Base-by-base conservation (phyloP, 495 filamentous ascomycete species). In the Parathielavia appendiculata region DNA sequence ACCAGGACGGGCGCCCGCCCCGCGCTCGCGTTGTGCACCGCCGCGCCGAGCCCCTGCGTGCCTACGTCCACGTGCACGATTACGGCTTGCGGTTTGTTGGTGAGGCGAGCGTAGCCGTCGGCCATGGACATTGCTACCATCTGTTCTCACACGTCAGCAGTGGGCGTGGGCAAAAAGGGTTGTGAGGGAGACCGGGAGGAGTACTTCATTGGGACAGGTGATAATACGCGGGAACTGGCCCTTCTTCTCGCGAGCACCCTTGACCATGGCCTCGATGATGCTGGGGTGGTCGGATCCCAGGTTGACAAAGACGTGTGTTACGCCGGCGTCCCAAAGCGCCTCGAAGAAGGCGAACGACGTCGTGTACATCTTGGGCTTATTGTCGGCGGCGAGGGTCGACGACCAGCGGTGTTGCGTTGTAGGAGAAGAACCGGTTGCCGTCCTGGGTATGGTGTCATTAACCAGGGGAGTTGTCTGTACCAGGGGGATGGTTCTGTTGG, bases 111-210 rank as follows among this genome's bases (percentile, higher is more conserved):
- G 69, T 92, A 96, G 59, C 91, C 92, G 69, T 97, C 92, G 19
- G 92, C 92, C 88, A 95, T 95, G 49, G 92, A 96, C 60, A 97
- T 84, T 49, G 92, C 92, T 5, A 97, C 92, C 92, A 97, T 97
- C 89, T 96, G 22, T 6, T 16, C 8, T 14, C 35, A 30, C 11
- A 36, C 19, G 70, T 66, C 14, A 61, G 52, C 34, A 23, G 23
- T 17, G 26, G 43, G 5, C 1, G n/a, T 1, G 38, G 50, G 38
- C 20, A 11, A 17, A 23, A n/a, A 38, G 26, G 35, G 30, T 45
- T 46, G 13, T 19, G 13, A 26, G 17, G 14, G 5, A 16, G 12
- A 23, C 34, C 5, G 20, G 19, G 17, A 16, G 67, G 66, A 26
- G 26, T 73, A 87, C 86, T 75, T 95, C 91, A 65, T 96, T 95